Percentiles rank a stretch among this genome's conserved stretches.
These are phyloP conservation scores for Lanmaoa rubissima DNA, from an alignment of 768 basidiomycete genomes.

Conservation along the genomic window DNA sequence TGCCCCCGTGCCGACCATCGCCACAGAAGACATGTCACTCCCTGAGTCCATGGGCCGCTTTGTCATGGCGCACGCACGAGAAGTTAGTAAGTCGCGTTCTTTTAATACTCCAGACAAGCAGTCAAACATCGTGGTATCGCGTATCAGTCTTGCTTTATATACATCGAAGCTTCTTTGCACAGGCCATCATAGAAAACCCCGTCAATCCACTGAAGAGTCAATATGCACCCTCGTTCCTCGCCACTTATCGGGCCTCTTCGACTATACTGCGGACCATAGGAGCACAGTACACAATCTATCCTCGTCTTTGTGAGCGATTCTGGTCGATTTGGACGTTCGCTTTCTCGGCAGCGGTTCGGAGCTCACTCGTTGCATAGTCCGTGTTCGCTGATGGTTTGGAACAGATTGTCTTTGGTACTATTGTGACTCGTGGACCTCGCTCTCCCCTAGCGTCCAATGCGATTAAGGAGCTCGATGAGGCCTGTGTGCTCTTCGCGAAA, in stretches of 20 bases:
- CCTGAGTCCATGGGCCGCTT: conserved; percentile 39
- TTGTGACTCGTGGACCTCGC: conserved; percentile 70
- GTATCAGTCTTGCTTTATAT: conserved; percentile 56
- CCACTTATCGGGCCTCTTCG: conserved; percentile 56
- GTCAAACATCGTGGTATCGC: conserved; percentile 4
- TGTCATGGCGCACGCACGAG: conserved; percentile 35
- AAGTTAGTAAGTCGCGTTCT: conserved; percentile 34
- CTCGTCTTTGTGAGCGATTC: conserved; percentile 50
- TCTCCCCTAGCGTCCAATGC: conserved; percentile 67
- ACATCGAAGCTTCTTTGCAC: conserved; percentile 68
- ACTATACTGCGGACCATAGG: conserved; percentile 52
- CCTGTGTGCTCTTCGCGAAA: conserved; percentile 62
- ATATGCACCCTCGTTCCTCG: conserved; percentile 64
- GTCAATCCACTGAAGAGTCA: conserved; percentile 62
- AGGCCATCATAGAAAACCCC: conserved; percentile 67
- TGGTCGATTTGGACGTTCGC: conserved; percentile 65
- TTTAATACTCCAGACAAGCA: neutral
- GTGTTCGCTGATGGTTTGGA: conserved; percentile 1
- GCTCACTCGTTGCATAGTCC: neutral
- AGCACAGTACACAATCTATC: conserved; percentile 47
- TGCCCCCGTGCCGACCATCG: conserved; percentile 11
- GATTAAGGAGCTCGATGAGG: conserved; percentile 67
- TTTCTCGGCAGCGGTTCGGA: conserved; percentile 51
- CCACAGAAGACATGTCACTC: conserved; percentile 13
- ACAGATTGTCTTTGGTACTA: conserved; percentile 76